Evolutionary conservation across 805 yeast species (phyloP).

Genomic region (Clavispora vitiphila): DNA sequence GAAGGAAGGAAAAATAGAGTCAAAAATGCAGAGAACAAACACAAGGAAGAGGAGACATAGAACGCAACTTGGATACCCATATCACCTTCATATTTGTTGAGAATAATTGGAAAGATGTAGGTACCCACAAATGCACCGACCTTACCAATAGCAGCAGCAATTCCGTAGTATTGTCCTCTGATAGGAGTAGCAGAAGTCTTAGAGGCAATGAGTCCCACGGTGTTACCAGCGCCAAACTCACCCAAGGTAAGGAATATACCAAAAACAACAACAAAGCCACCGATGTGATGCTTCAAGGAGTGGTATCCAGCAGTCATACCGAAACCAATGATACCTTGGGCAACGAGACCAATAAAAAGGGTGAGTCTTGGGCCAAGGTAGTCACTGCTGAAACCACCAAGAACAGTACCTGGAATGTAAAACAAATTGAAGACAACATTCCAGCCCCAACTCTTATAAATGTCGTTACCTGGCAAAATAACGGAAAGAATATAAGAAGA

Average conservation of each 20-base stretch:
- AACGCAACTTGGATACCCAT: slow-evolving; percentile 72
- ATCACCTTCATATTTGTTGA: slow-evolving; percentile 42
- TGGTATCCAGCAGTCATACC: slow-evolving; percentile 73
- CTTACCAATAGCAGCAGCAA: slow-evolving; percentile 89
- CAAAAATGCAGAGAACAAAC: slow-evolving; percentile 64
- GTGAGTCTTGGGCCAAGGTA: slow-evolving; percentile 88
- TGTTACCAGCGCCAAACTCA: slow-evolving; percentile 93
- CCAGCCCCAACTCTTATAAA: slow-evolving; percentile 86
- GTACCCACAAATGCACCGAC: slow-evolving; percentile 92
- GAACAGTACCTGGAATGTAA: slow-evolving; percentile 83
- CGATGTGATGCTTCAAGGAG: slow-evolving; percentile 55
- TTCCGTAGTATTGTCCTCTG: slow-evolving; percentile 86
- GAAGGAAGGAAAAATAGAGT: slow-evolving; percentile 72
- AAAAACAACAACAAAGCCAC: slow-evolving; percentile 76
- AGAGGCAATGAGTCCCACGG: slow-evolving; percentile 81
- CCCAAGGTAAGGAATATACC: slow-evolving; percentile 87
- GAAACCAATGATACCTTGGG: slow-evolving; percentile 77
- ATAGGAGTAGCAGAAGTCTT: slow-evolving; percentile 83
- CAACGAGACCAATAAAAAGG: slow-evolving; percentile 57
- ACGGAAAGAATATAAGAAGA: slow-evolving; percentile 63
- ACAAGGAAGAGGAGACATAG: slow-evolving; percentile 74
- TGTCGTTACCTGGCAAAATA: slow-evolving; percentile 54
- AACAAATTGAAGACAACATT: slow-evolving; percentile 82
- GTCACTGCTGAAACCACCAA: slow-evolving; percentile 85
- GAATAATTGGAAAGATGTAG: slow-evolving; percentile 80